Evolutionary conservation across 1,139 yeast species (phyloP), one percentile per base, ranked within the genome.

Genomic region (Magnusiomyces magnusii): DNA sequence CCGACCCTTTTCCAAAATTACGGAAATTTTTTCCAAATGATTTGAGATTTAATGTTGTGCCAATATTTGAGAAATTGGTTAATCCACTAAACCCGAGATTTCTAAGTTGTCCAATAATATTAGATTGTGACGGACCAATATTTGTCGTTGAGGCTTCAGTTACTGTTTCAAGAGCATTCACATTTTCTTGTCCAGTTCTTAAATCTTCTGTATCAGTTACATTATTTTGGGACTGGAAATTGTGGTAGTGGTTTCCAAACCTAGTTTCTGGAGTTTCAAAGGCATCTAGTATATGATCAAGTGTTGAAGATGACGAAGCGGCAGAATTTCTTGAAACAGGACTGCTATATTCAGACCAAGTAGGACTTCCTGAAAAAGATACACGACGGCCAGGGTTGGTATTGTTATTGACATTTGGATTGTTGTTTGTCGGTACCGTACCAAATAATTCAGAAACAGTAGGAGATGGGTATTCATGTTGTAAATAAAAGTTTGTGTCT

Each of bases 301-400:
- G 55, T 13, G 55, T 52, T 1, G 55, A 52, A 3, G 55, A 52
- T 5, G 55, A 52, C 19, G 55, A 52, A 21, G 21, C n/a, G 21
- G 39, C 36, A 2, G 36, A 28, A 17, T 39, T 39, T n/a, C 19
- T 9, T 19, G 44, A 39, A 3, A 44, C 49, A 21, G 49, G 49
- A 21, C 49, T 44, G 49, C 49, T 44, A 17, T 44, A 44, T 21
- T 27, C 49, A 19, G 49, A 44, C 49, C 49, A 44, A 17, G 19
- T 9, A 3, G 24, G 27, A 23, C 24, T 21, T 19, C 49, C 49
- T 9, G 49, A 44, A 39, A 39, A 39, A 10, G 44, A 39, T 9
- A 10, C 19, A 3, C 19, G 44, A 17, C 44, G 19, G 5, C 19
- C 44, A 17, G 19, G 7, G 17, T 39, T n/a, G 19, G 17, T 7